phyloP scores from a whole-genome alignment of 2,329 filamentous ascomycete genomes.

The Paraphoma chrysanthemicola region DNA sequence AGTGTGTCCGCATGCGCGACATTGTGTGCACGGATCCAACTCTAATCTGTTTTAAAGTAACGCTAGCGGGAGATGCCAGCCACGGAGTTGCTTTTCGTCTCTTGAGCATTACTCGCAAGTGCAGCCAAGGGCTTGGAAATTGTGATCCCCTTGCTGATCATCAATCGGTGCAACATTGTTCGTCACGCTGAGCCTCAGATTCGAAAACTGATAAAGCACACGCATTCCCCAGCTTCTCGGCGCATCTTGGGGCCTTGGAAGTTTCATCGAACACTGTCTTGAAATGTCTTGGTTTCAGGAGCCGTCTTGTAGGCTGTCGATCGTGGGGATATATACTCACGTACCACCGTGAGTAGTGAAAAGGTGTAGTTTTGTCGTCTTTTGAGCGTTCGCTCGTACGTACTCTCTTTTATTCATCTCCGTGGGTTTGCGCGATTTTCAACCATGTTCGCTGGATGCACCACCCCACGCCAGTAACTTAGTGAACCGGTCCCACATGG shows the following conservation, averaged over 20 bases:
- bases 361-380: not conserved
- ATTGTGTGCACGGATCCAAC: slow-evolving; percentile 5
- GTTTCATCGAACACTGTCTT: slow-evolving; percentile 8
- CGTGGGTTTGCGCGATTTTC: slow-evolving; percentile 1
- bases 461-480: not conserved
- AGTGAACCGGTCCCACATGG: not conserved
- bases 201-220: slow-evolving; percentile 3
- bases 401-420: not conserved
- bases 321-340: slow-evolving; percentile 1
- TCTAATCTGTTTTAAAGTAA: slow-evolving; percentile 5
- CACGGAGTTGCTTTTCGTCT: slow-evolving; percentile 4
- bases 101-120: slow-evolving; percentile 1
- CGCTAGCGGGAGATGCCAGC: slow-evolving; percentile 1
- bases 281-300: slow-evolving; percentile 9
- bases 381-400: not conserved
- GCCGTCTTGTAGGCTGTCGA: slow-evolving; percentile 3
- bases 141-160: slow-evolving; percentile 7
- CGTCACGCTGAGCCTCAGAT: slow-evolving; percentile 5
- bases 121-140: slow-evolving; percentile 9
- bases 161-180: slow-evolving; percentile 4
- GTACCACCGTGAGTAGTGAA: not conserved
- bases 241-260: slow-evolving; percentile 5
- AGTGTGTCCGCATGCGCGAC: not conserved
- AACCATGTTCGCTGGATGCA: not conserved
- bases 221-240: slow-evolving; percentile 7